phyloP scores from a whole-genome alignment of 2,329 filamentous ascomycete species.

The Cladophialophora exuberans region DNA sequence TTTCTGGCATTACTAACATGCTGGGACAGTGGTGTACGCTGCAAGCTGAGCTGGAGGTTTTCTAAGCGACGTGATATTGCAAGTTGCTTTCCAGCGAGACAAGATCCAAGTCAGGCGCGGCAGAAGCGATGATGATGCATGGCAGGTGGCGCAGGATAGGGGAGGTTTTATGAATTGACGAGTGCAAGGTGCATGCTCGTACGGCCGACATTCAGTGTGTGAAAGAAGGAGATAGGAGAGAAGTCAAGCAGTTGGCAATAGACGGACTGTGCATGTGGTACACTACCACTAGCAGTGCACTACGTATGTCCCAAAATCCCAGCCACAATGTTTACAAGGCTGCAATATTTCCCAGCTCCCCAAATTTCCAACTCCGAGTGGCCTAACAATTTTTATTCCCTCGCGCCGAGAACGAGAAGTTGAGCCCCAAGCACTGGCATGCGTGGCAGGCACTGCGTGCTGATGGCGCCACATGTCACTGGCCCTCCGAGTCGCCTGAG shows the following conservation, averaged over 20 bases:
- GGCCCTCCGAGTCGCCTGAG: neutral
- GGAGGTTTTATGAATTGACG: neutral
- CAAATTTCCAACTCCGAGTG: conserved; percentile 7
- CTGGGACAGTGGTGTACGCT: conserved; percentile 26
- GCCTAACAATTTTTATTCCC: neutral
- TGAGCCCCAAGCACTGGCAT: neutral
- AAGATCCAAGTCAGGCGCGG: no score
- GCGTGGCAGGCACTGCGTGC: conserved; percentile 11
- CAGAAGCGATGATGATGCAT: no score
- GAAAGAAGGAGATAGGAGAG: neutral
- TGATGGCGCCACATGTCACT: conserved; percentile 8
- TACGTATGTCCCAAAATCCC: neutral
- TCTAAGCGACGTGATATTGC: neutral
- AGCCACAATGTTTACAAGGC: conserved; percentile 2
- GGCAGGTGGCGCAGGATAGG: conserved; percentile 12
- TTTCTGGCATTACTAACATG: conserved; percentile 11
- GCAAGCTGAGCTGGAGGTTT: conserved; percentile 20
- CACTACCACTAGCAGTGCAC: no score
- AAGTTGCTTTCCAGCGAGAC: no score
- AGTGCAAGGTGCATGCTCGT: neutral
- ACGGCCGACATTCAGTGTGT: no score
- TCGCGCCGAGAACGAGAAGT: neutral
- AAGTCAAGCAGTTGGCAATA: neutral
- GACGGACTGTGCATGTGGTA: no score
- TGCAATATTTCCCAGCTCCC: conserved; percentile 2